Conservation (phyloP, 2,329 filamentous ascomycete species). For the Ramularia endophylla region DNA sequence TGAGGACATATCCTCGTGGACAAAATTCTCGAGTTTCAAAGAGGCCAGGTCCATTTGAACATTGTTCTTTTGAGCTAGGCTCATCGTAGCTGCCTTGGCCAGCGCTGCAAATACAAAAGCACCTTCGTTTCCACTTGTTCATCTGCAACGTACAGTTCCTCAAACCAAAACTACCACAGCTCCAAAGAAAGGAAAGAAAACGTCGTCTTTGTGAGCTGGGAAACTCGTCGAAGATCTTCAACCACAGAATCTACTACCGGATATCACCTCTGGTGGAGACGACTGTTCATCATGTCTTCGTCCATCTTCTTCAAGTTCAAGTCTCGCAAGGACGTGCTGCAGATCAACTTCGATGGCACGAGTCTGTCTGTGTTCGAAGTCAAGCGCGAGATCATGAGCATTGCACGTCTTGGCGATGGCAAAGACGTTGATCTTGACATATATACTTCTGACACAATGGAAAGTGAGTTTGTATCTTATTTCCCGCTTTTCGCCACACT, state of each 20-base stretch:
- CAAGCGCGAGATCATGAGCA: constrained; percentile 96
- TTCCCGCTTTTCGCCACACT: constrained; percentile 1
- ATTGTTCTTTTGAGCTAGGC: no score
- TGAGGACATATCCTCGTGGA: no score
- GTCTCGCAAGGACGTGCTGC: constrained; percentile 90
- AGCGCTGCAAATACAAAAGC: constrained; percentile 23
- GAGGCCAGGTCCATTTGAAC: no score
- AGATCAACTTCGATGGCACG: constrained; percentile 95
- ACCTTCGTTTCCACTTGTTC: constrained; percentile 10
- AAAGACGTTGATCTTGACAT: constrained; percentile 95
- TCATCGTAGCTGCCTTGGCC: no score
- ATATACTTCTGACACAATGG: constrained; percentile 83
- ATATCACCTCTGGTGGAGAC: no score
- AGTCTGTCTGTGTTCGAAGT: constrained; percentile 97
- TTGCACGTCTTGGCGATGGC: constrained; percentile 89
- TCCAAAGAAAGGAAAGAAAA: no score
- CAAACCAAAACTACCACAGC: background rate
- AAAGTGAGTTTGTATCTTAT: constrained; percentile 56
- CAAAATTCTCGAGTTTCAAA: no score
- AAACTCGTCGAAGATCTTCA: no score
- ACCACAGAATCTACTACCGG: no score
- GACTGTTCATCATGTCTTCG: no score
- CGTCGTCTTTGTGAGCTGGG: no score
- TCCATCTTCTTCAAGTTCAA: constrained; percentile 99
- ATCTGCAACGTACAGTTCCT: background rate